Evolutionary conservation across 116 monocot genomes (phyloP).

Genomic region (Posidonia oceanica): DNA sequence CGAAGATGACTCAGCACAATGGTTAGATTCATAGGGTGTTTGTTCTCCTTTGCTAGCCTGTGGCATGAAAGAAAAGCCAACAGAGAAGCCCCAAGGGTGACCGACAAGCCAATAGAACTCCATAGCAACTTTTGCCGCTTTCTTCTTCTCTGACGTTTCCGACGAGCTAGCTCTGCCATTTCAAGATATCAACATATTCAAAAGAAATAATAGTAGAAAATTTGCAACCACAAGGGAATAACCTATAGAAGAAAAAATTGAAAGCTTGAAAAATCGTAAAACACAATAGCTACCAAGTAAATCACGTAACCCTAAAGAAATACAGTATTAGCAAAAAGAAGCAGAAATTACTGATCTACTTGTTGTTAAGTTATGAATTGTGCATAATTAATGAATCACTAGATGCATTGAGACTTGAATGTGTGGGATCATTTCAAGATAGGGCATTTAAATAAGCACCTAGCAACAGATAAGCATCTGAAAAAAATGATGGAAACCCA

Average conservation of each 20-base stretch:
- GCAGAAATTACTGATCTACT: too few species aligned
- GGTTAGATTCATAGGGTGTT: neutral
- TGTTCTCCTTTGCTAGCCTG: neutral
- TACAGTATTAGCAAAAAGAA: too few species aligned
- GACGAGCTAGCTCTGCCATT: neutral
- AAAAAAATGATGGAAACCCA: too few species aligned
- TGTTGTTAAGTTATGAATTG: too few species aligned
- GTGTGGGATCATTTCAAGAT: too few species aligned
- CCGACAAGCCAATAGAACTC: slow-evolving; percentile 25
- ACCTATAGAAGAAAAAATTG: neutral
- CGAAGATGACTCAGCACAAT: too few species aligned
- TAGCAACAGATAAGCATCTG: too few species aligned
- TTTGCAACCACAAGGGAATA: neutral
- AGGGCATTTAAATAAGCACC: too few species aligned
- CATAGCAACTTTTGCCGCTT: slow-evolving; percentile 2
- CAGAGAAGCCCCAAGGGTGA: slow-evolving; percentile 45
- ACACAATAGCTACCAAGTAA: neutral
- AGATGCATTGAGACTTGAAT: too few species aligned
- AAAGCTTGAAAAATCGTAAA: neutral
- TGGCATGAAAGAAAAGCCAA: slow-evolving; percentile 24
- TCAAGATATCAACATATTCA: neutral
- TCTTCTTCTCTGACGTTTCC: slow-evolving; percentile 1
- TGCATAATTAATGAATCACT: too few species aligned
- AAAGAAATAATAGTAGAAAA: neutral
- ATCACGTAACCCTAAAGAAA: neutral